Percentiles rank a stretch among this genome's conserved stretches.
These are phyloP conservation scores for Fusarium palustre DNA, from an alignment of 2,329 filamentous ascomycete genomes.

Conservation along the genomic window DNA sequence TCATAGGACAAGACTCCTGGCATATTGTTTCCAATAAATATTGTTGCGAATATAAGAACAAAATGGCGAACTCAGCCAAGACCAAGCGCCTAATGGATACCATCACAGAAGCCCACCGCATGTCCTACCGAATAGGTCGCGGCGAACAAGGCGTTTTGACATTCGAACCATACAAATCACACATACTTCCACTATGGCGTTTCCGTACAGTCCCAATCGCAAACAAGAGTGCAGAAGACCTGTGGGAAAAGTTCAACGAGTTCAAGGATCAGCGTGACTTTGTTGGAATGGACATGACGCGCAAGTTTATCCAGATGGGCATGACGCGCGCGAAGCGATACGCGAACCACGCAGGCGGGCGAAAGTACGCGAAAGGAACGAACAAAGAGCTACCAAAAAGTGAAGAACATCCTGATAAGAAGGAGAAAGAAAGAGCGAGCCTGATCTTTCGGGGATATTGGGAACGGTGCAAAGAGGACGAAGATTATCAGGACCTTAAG, in stretches of 20 bases:
- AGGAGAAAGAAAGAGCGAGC: slow-evolving; percentile 39
- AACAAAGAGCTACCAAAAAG: slow-evolving; percentile 32
- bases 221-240: slow-evolving; percentile 58
- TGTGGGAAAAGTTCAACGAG: slow-evolving; percentile 63
- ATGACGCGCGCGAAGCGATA: slow-evolving; percentile 72
- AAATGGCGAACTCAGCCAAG: background rate
- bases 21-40: accelerated
- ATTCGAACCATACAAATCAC: slow-evolving; percentile 72
- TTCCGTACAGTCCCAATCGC: slow-evolving; percentile 55
- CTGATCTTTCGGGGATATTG: slow-evolving; percentile 37
- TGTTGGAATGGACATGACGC: slow-evolving; percentile 72
- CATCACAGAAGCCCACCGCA: slow-evolving; percentile 27
- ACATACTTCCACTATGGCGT: slow-evolving; percentile 68
- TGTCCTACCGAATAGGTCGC: slow-evolving; percentile 66
- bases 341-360: slow-evolving; percentile 66
- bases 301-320: slow-evolving; percentile 75
- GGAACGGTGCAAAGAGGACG: slow-evolving; percentile 39
- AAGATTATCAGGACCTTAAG: slow-evolving; percentile 35
- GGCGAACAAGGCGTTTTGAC: slow-evolving; percentile 72
- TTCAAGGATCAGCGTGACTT: slow-evolving; percentile 67
- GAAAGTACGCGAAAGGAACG: slow-evolving; percentile 59
- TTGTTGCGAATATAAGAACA: too few species aligned
- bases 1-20: background rate
- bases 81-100: slow-evolving; percentile 13
- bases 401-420: slow-evolving; percentile 27